phyloP scores from a whole-genome alignment of 2,329 filamentous ascomycete species.

The Teratosphaeria nubilosa region DNA sequence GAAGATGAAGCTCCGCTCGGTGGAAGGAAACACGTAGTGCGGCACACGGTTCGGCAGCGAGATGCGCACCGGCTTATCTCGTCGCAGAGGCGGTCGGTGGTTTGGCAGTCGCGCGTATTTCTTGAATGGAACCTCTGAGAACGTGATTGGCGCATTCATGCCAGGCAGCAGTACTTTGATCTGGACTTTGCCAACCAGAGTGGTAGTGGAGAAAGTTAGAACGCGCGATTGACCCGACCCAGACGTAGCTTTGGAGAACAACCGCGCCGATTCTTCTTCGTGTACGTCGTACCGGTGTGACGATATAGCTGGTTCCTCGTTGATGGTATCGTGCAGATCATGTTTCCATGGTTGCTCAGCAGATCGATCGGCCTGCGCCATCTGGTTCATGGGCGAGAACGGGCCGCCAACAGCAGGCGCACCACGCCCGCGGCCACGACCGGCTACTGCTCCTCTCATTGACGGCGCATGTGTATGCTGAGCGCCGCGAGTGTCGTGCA shows the following conservation, averaged over 20 bases:
- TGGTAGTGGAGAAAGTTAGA: slow-evolving; percentile 63
- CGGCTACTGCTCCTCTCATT: slow-evolving; percentile 22
- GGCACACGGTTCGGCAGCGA: slow-evolving; percentile 72
- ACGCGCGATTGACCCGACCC: slow-evolving; percentile 13
- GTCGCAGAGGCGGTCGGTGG: slow-evolving; percentile 82
- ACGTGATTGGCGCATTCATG: slow-evolving; percentile 60
- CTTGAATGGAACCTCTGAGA: slow-evolving; percentile 69
- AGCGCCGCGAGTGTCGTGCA: slow-evolving; percentile 69
- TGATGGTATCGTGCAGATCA: slow-evolving; percentile 67
- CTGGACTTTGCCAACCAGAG: slow-evolving; percentile 72
- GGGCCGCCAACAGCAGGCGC: slow-evolving; percentile 45
- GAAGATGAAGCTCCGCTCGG: slow-evolving; percentile 92
- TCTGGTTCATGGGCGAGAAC: slow-evolving; percentile 39
- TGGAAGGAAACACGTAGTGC: slow-evolving; percentile 82
- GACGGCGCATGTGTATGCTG: slow-evolving; percentile 11
- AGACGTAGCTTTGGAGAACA: slow-evolving; percentile 12
- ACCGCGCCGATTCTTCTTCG: slow-evolving; percentile 16
- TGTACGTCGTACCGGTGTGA: slow-evolving; percentile 9
- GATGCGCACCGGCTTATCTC: slow-evolving; percentile 93
- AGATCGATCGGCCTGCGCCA: slow-evolving; percentile 42
- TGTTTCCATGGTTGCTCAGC: slow-evolving; percentile 78
- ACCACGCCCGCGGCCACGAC: slow-evolving; percentile 55
- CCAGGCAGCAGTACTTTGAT: slow-evolving; percentile 71
- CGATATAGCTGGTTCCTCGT: slow-evolving; percentile 28
- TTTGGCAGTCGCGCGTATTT: slow-evolving; percentile 91